Base-by-base conservation (phyloP, 257 asterid species). In the Solanum acaule region DNA sequence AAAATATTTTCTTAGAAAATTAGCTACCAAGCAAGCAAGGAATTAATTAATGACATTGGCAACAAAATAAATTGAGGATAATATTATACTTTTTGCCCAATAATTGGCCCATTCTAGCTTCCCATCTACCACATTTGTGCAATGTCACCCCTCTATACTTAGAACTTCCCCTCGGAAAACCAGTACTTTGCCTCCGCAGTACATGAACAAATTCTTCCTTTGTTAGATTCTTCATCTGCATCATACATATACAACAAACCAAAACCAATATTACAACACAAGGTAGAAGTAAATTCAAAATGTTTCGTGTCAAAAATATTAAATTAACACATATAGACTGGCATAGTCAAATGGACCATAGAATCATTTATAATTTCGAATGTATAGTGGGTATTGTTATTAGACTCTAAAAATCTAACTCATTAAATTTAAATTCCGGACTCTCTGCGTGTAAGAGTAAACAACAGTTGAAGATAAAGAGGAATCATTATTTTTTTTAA, bases 91-190 rank as follows among this genome's bases (percentile, higher is more conserved):
- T 95, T 94, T 95, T 95, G 87, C 97, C 98, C 68, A 95, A 87
- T 90, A 94, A 94, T 86, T 94, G 98, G 88, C 98, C 97, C 96
- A 96, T 92, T 78, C 98, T 88, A 40, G 98, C 93, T 89, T 96
- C 98, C 98, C 98, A 96, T 96, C 98, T 91, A 77, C 98, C 98
- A 90, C 98, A 95, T 94, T 95, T 94, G 87, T 95, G 98, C 92
- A 95, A 91, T 56, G 98, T 94, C 10, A 96, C 98, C 38, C 98
- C 98, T 89, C 98, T 92, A 91, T 92, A 96, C 91, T 95, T 96
- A 1, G 98, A 95, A 81, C 98, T 96, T 86, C 98, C 98, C 76
- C 98, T 86, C 14, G 98, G 98, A 86, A 92, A 95, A 23, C 98
- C 98, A 76, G 93, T 92, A 90, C 98, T 95, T 93, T 94, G 98